Conservation (phyloP, 352 stramenopile genomes). For the Globisporangium ultimum region DNA sequence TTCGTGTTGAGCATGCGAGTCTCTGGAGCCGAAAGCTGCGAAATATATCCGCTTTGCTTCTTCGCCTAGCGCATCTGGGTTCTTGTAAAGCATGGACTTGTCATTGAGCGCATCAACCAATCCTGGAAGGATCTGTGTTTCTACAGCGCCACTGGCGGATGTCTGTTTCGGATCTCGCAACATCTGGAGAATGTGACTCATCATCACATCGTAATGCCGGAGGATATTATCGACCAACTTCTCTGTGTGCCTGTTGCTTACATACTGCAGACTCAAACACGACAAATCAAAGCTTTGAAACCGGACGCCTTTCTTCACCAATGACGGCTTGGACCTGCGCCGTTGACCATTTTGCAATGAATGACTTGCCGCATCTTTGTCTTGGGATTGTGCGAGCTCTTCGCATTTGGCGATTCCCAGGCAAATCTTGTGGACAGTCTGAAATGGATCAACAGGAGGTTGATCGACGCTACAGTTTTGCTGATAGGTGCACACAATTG, state of each 20-base stretch:
- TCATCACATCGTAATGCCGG: conserved; percentile 32
- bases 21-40: conserved; percentile 24
- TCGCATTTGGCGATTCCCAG: conserved; percentile 37
- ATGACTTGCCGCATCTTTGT: conserved; percentile 11
- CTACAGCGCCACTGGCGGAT: neutral
- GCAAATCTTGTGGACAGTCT: conserved; percentile 25
- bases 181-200: conserved; percentile 29
- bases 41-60: conserved; percentile 21
- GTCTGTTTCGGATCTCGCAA: neutral
- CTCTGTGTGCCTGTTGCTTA: conserved; percentile 37
- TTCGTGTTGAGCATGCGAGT: conserved; percentile 36
- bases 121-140: conserved; percentile 15
- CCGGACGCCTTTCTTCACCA: conserved; percentile 36
- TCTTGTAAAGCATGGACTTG: conserved; percentile 11
- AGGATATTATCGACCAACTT: conserved; percentile 45
- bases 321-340: conserved; percentile 8
- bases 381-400: conserved; percentile 27
- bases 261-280: conserved; percentile 55
- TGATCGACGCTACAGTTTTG: neutral
- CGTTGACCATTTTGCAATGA: conserved; percentile 13
- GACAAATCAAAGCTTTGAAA: conserved; percentile 71
- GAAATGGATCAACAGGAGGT: conserved; percentile 14
- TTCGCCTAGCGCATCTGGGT: conserved; percentile 5
- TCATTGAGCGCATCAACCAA: conserved; percentile 13
- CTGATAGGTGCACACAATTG: too few relatives aligned